Evolutionary conservation across 192 early-diverging fungal genomes (phyloP).

Genomic region (Martensiomyces pterosporus): DNA sequence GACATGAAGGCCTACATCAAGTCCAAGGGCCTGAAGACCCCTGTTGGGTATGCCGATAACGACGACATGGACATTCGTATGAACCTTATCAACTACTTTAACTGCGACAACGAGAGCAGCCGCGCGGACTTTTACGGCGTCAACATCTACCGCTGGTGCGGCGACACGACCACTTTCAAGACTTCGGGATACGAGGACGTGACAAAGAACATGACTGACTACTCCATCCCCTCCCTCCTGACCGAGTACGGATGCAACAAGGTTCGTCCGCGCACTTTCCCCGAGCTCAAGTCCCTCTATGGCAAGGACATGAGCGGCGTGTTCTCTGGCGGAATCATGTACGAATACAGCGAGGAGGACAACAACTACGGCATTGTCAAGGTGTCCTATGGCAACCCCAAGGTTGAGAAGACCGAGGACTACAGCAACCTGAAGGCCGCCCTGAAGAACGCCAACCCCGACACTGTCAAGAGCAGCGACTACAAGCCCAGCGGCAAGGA

Average conservation of each 20-base stretch:
- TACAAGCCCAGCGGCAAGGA: constrained; percentile 41
- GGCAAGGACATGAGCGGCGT: constrained; percentile 60
- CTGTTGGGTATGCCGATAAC: constrained; percentile 71
- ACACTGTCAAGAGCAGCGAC: constrained; percentile 55
- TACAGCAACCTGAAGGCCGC: constrained; percentile 56
- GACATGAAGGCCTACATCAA: constrained; percentile 64
- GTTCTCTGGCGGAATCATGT: constrained; percentile 70
- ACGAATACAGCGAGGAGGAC: constrained; percentile 71
- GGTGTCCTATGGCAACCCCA: constrained; percentile 46
- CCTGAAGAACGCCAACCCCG: constrained; percentile 47
- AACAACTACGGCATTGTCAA: constrained; percentile 70
- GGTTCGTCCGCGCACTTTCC: constrained; percentile 62
- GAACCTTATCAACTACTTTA: constrained; percentile 64
- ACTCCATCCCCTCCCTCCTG: constrained; percentile 64
- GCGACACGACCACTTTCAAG: constrained; percentile 52
- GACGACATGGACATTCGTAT: constrained; percentile 64
- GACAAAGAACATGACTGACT: constrained; percentile 58
- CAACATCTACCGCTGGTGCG: constrained; percentile 76
- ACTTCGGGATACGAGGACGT: constrained; percentile 66
- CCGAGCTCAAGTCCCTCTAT: constrained; percentile 63
- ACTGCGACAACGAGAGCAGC: constrained; percentile 59
- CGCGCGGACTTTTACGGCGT: constrained; percentile 71
- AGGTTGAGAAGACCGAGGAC: constrained; percentile 50
- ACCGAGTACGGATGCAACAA: constrained; percentile 74
- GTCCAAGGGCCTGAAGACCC: constrained; percentile 51